These are phyloP conservation scores for Hyaloscypha finlandica DNA, from an alignment of 495 filamentous ascomycete species.

Conservation along the genomic window DNA sequence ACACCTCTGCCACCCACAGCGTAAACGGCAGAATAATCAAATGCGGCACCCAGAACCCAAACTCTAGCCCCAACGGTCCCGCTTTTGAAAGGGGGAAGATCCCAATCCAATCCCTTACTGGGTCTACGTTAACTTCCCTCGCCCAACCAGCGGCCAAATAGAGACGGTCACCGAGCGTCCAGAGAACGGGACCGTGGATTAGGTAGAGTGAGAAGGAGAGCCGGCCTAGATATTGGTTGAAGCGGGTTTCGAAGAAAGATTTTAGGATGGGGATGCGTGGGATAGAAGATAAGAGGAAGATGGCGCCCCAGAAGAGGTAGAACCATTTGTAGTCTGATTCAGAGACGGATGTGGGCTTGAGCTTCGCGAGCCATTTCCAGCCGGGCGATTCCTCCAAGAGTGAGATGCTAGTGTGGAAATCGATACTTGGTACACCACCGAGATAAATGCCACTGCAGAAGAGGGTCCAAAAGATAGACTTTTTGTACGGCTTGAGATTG, in stretches of 20 bases:
- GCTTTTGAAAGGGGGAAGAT: slow-evolving; percentile 7
- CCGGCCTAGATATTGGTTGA: slow-evolving; percentile 63
- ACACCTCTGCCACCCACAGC: slow-evolving; percentile 55
- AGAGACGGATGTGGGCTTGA: slow-evolving; percentile 50
- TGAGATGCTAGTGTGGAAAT: slow-evolving; percentile 31
- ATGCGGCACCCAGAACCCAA: slow-evolving; percentile 52
- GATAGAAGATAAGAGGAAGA: slow-evolving; percentile 55
- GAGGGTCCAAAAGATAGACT: slow-evolving; percentile 43
- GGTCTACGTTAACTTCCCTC: slow-evolving; percentile 29
- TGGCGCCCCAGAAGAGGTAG: slow-evolving; percentile 50
- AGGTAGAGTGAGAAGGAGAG: slow-evolving; percentile 58
- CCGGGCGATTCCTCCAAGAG: slow-evolving; percentile 39
- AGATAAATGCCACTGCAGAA: slow-evolving; percentile 44
- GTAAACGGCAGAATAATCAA: slow-evolving; percentile 56
- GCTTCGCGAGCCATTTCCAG: slow-evolving; percentile 47
- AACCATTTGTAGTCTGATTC: slow-evolving; percentile 54
- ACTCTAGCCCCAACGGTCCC: slow-evolving; percentile 55
- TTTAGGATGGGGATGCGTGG: slow-evolving; percentile 53
- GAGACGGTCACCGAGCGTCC: slow-evolving; percentile 47
- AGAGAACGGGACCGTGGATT: slow-evolving; percentile 55
- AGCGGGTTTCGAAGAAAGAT: slow-evolving; percentile 51
- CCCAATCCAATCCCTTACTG: slow-evolving; percentile 33
- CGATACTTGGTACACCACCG: slow-evolving; percentile 48
- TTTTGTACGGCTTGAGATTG: slow-evolving; percentile 42
- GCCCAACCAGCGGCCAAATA: slow-evolving; percentile 54